phyloP scores from a whole-genome alignment of 345 rosid species.

The Luvunga scandens region DNA sequence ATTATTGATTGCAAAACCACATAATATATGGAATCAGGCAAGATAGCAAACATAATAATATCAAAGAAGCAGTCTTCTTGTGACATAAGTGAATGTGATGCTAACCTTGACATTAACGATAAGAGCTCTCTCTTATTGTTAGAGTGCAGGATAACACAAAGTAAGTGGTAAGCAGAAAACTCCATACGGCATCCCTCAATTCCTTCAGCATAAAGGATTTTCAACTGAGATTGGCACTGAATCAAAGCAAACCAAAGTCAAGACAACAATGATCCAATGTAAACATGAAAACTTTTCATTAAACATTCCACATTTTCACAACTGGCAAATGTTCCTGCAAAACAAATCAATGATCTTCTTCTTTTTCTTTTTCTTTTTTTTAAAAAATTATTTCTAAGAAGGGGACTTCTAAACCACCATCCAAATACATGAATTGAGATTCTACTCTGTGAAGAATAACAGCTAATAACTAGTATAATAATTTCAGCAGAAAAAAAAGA shows the following conservation, averaged over 20 bases:
- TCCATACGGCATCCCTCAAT: constrained; percentile 87
- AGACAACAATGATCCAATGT: constrained; percentile 2
- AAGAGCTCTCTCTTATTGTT: constrained; percentile 79
- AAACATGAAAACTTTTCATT: not conserved
- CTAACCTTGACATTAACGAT: constrained; percentile 89
- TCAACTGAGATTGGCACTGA: constrained; percentile 95
- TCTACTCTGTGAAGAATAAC: not conserved
- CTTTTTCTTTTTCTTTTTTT: too few species aligned
- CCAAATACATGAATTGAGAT: constrained; percentile 1
- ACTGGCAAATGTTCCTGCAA: not conserved
- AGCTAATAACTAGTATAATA: not conserved
- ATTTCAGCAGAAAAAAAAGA: not conserved
- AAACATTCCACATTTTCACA: not conserved
- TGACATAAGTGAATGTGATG: constrained; percentile 6
- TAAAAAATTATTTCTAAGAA: not conserved
- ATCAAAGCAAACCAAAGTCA: constrained; percentile 23
- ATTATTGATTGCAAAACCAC: not conserved
- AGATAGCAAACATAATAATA: constrained; percentile 3
- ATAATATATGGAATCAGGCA: not conserved
- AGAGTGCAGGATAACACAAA: constrained; percentile 85
- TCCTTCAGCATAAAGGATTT: constrained; percentile 88
- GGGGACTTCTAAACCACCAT: constrained; percentile 1
- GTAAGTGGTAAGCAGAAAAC: constrained; percentile 90
- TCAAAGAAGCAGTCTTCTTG: not conserved
- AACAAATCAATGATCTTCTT: not conserved